phyloP scores from a whole-genome alignment of 73 alveolate species.

The Stentor coeruleus region DNA sequence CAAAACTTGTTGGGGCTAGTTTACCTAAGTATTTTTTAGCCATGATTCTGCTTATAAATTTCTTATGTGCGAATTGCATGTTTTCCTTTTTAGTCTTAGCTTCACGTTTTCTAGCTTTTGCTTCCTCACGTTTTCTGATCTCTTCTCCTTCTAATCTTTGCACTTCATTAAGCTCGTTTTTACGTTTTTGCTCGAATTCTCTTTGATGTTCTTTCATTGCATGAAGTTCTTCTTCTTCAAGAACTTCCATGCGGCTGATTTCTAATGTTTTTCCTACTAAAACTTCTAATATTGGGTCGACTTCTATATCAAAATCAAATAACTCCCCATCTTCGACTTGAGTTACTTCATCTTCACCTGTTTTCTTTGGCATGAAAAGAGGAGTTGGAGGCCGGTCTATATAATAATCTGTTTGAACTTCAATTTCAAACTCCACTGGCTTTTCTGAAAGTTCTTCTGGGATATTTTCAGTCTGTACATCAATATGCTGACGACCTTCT shows the following conservation, averaged over 20 bases:
- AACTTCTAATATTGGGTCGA: constrained; percentile 91
- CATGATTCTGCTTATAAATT: constrained; percentile 37
- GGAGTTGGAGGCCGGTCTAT: constrained; percentile 89
- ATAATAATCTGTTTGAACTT: constrained; percentile 76
- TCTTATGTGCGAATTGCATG: constrained; percentile 45
- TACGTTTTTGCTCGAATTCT: constrained; percentile 84
- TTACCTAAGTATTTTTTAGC: constrained; percentile 13
- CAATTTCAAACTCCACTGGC: constrained; percentile 60
- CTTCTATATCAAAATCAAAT: constrained; percentile 74
- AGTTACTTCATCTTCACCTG: constrained; percentile 66
- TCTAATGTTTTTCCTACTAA: constrained; percentile 94
- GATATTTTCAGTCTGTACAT: constrained; percentile 74
- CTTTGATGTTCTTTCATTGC: constrained; percentile 81
- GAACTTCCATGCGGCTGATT: constrained; percentile 94
- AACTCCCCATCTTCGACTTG: constrained; percentile 76
- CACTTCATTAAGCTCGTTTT: constrained; percentile 84
- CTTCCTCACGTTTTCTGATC: constrained; percentile 72
- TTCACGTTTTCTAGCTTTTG: constrained; percentile 47
- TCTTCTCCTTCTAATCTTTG: constrained; percentile 81
- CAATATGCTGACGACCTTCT: constrained; percentile 72
- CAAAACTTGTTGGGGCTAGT: neutral
- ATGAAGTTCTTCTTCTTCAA: constrained; percentile 95
- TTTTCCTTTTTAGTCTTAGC: constrained; percentile 48
- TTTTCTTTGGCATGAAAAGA: constrained; percentile 74
- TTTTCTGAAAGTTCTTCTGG: constrained; percentile 48